A percentile compares a stretch with the other conserved stretches of the same genome.
Evolutionary conservation across 352 stramenopile genomes (phyloP).

Genomic region (Pythium oligandrum): DNA sequence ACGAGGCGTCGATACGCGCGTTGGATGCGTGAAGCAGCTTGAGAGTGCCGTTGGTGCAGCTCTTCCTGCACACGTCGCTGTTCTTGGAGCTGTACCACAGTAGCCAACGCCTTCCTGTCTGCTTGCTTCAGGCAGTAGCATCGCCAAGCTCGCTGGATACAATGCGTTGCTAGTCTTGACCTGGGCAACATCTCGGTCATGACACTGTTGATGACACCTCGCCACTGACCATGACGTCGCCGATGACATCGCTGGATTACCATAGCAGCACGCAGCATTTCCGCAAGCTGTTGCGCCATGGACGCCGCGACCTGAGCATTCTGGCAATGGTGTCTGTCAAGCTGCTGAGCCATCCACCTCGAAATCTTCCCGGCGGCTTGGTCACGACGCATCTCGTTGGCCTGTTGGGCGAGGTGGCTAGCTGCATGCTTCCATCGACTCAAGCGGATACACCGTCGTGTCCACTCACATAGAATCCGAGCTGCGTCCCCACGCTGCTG

Average conservation of each 20-base stretch:
- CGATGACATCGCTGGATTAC: constrained; percentile 39
- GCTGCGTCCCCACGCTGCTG: neutral
- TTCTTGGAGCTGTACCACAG: constrained; percentile 4
- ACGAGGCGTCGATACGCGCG: constrained; percentile 19
- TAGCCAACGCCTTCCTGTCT: constrained; percentile 24
- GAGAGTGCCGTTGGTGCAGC: neutral
- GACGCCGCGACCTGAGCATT: constrained; percentile 1
- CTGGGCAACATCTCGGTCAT: no score
- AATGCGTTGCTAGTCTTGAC: no score
- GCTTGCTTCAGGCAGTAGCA: constrained; percentile 11
- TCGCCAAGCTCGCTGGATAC: neutral
- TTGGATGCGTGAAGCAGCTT: constrained; percentile 11
- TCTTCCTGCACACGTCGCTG: neutral
- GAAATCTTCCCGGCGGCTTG: no score
- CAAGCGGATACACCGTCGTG: no score
- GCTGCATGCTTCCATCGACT: no score
- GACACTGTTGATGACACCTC: constrained; percentile 3
- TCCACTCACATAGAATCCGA: neutral
- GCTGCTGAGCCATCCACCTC: no score
- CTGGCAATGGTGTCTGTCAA: no score
- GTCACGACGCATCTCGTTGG: no score
- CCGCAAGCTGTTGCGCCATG: constrained; percentile 14
- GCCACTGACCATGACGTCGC: constrained; percentile 28
- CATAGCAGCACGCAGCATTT: constrained; percentile 20
- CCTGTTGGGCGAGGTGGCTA: no score